A percentile compares a stretch with the other conserved stretches of the same genome.
Conservation (phyloP, 352 stramenopile genomes). For the Phytophthora boehmeriae region DNA sequence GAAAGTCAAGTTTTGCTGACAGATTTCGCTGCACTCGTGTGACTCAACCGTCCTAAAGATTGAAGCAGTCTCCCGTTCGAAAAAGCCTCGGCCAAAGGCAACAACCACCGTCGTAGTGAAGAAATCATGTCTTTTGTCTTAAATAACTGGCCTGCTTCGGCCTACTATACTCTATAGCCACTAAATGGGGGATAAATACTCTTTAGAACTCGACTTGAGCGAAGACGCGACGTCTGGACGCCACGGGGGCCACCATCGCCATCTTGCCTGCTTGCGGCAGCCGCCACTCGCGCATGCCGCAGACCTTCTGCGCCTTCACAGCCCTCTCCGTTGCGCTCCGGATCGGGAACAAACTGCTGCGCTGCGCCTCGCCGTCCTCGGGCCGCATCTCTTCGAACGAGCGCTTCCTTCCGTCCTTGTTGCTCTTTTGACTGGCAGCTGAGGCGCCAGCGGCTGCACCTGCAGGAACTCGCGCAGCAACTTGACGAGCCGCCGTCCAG, state of each 20-base stretch:
- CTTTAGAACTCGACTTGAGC: constrained; percentile 78
- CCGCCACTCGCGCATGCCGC: constrained; percentile 47
- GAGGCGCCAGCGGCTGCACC: constrained; percentile 28
- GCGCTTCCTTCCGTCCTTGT: constrained; percentile 50
- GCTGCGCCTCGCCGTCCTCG: constrained; percentile 38
- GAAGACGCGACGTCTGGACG: constrained; percentile 69
- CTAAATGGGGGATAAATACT: constrained; percentile 34
- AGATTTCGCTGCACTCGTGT: constrained; percentile 8
- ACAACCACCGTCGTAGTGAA: too few relatives aligned
- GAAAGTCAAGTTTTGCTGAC: constrained; percentile 16
- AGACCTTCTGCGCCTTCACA: constrained; percentile 69
- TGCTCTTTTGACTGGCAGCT: constrained; percentile 22
- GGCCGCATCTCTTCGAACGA: constrained; percentile 60
- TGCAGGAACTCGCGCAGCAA: constrained; percentile 75
- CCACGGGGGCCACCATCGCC: constrained; percentile 39
- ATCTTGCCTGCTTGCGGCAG: constrained; percentile 54
- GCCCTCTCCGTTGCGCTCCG: constrained; percentile 35
- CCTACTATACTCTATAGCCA: constrained; percentile 31
- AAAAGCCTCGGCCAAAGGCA: too few relatives aligned
- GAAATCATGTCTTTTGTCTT: constrained; percentile 23
- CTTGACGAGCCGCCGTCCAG: constrained; percentile 59
- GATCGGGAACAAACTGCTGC: constrained; percentile 39
- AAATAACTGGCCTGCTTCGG: constrained; percentile 38
- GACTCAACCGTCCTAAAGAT: too few relatives aligned
- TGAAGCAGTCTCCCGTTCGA: not conserved